Percentiles rank a stretch among this genome's conserved stretches.
Evolutionary conservation across 345 rosid species (phyloP).

Genomic region (Ceriops tagal): DNA sequence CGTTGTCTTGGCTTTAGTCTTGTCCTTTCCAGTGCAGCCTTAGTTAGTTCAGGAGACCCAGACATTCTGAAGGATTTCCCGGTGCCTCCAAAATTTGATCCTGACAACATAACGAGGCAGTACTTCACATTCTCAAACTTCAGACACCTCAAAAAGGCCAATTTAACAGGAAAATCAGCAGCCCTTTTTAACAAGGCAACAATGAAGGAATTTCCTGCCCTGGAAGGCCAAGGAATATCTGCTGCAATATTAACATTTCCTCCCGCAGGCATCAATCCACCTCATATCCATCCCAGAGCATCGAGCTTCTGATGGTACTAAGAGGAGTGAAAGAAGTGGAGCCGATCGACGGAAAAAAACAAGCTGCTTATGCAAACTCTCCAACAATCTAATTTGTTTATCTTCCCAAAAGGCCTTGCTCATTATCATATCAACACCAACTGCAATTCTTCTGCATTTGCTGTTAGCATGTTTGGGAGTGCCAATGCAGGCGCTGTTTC

Average conservation of each 20-base stretch:
- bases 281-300: constrained; percentile 22
- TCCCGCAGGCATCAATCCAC: constrained; percentile 26
- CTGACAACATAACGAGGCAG: constrained; percentile 13
- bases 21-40: constrained; percentile 1
- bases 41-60: constrained; percentile 10
- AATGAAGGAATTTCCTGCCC: constrained; percentile 18
- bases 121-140: constrained; percentile 21
- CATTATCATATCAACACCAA: constrained; percentile 24
- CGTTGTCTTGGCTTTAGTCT: background rate
- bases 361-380: constrained; percentile 23
- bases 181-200: constrained; percentile 13
- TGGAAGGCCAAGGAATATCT: constrained; percentile 27
- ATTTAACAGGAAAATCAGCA: constrained; percentile 10
- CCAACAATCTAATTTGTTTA: constrained; percentile 21
- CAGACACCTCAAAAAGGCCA: constrained; percentile 2
- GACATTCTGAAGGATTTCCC: constrained; percentile 22
- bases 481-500: constrained; percentile 22
- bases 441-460: constrained; percentile 11
- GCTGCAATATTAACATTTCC: constrained; percentile 14
- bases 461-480: constrained; percentile 22
- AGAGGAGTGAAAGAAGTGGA: constrained; percentile 12
- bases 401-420: constrained; percentile 34
- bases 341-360: constrained; percentile 12
- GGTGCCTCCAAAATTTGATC: constrained; percentile 24
- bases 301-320: constrained; percentile 19